These are phyloP conservation scores for Pseudoneurospora amorphoporcata DNA, from an alignment of 495 filamentous ascomycete genomes.

Conservation along the genomic window DNA sequence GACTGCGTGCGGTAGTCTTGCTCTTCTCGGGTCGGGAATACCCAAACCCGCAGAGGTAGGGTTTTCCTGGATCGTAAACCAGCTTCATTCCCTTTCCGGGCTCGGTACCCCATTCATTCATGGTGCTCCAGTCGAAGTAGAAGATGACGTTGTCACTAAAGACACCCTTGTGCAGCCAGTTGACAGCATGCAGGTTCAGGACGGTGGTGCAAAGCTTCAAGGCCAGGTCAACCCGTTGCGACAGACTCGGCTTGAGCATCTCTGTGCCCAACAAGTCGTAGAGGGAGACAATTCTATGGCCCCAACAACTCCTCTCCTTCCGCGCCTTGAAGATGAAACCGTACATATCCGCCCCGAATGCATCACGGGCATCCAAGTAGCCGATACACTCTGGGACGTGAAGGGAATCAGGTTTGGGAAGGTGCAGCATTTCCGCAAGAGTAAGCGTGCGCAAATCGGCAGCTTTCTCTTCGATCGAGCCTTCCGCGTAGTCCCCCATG, in stretches of 20 bases:
- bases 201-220: conserved; percentile 14
- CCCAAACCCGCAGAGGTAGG: too few species aligned
- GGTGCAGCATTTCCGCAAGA: conserved; percentile 21
- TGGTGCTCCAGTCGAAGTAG: too few species aligned
- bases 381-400: conserved; percentile 20
- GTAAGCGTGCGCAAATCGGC: conserved; percentile 17
- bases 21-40: conserved; percentile 20
- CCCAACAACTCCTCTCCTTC: conserved; percentile 8
- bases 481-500: conserved; percentile 3
- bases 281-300: conserved; percentile 10
- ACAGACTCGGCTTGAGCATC: conserved; percentile 4
- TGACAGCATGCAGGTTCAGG: conserved; percentile 38
- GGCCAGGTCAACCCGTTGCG: conserved; percentile 15
- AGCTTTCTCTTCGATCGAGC: conserved; percentile 11
- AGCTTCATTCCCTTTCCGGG: too few species aligned
- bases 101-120: too few species aligned
- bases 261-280: conserved; percentile 10
- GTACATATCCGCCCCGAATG: conserved; percentile 6
- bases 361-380: conserved; percentile 20
- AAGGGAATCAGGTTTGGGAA: conserved; percentile 17
- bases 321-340: conserved; percentile 21
- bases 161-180: conserved; percentile 54
- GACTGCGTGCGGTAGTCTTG: conserved; percentile 17
- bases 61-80: too few species aligned
- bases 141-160: too few species aligned